phyloP scores from a whole-genome alignment of 306 rosid species.

The Fragaria ananassa region DNA sequence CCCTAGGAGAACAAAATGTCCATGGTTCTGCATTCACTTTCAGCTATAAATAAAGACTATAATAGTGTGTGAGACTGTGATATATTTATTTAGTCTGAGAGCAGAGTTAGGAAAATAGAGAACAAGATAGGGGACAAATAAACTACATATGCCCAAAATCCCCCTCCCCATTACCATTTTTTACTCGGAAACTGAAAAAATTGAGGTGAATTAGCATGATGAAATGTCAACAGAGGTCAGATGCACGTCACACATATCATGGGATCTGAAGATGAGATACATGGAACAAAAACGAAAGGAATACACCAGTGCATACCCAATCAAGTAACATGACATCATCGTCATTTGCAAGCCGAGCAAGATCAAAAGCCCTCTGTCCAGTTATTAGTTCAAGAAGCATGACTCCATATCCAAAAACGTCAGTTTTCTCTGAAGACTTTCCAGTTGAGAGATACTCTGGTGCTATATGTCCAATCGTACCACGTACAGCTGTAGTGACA shows the following conservation, averaged over 20 bases:
- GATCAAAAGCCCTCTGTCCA: constrained; percentile 93
- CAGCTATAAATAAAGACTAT: not conserved
- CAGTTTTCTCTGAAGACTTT: constrained; percentile 90
- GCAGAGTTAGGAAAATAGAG: not conserved
- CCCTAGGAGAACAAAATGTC: not conserved
- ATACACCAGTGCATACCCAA: constrained; percentile 61
- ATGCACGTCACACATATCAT: not conserved
- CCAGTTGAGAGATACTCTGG: constrained; percentile 96
- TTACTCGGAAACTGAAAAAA: not conserved
- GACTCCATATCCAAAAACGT: constrained; percentile 96
- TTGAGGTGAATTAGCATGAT: not conserved
- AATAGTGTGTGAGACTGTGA: not conserved
- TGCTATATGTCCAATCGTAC: constrained; percentile 91
- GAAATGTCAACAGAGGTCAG: not conserved
- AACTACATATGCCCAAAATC: not conserved
- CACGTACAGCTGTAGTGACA: constrained; percentile 90
- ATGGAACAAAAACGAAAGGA: not conserved
- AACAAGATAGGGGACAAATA: not conserved
- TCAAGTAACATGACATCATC: constrained; percentile 87
- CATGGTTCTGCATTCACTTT: not conserved
- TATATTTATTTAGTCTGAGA: not conserved
- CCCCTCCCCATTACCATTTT: not conserved
- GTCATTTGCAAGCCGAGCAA: constrained; percentile 89
- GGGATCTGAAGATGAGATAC: not conserved
- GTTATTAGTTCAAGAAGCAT: constrained; percentile 97